Conservation (phyloP, 768 basidiomycete genomes). For the Asterophora lycoperdoides region DNA sequence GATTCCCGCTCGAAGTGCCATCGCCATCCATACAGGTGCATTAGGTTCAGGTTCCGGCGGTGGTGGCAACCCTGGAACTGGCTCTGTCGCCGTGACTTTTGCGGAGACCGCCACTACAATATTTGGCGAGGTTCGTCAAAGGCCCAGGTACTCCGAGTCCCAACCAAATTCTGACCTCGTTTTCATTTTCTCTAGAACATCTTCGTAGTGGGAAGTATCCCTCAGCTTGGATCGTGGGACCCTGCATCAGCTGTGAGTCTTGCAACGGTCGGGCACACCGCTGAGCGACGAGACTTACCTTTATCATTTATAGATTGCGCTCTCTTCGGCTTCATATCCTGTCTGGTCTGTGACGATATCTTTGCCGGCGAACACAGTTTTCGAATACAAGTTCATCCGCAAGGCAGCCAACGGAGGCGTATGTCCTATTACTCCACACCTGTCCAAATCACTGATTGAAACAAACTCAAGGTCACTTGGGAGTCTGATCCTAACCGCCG, state of each 20-base stretch:
- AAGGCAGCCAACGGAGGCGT: slow-evolving; percentile 50
- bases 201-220: slow-evolving; percentile 52
- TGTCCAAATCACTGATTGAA: background rate
- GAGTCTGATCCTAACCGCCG: slow-evolving; percentile 59
- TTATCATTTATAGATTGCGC: slow-evolving; percentile 35
- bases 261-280: background rate
- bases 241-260: slow-evolving; percentile 41
- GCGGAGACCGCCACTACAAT: slow-evolving; percentile 52
- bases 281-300: background rate
- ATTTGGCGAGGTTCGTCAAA: slow-evolving; percentile 44
- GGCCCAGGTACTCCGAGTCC: background rate
- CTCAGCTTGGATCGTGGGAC: slow-evolving; percentile 52
- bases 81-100: slow-evolving; percentile 42
- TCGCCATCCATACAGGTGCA: slow-evolving; percentile 52
- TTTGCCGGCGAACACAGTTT: slow-evolving; percentile 45
- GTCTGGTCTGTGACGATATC: slow-evolving; percentile 48
- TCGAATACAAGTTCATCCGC: slow-evolving; percentile 60
- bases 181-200: slow-evolving; percentile 42
- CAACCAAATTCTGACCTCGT: background rate
- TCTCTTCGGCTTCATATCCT: slow-evolving; percentile 51
- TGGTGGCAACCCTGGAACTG: background rate
- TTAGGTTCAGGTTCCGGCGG: slow-evolving; percentile 26
- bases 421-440: slow-evolving; percentile 16
- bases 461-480: slow-evolving; percentile 43
- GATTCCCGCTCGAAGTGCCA: slow-evolving; percentile 46